These are phyloP conservation scores for Leccinum subtestaceum DNA, from an alignment of 768 basidiomycete species.

Conservation along the genomic window DNA sequence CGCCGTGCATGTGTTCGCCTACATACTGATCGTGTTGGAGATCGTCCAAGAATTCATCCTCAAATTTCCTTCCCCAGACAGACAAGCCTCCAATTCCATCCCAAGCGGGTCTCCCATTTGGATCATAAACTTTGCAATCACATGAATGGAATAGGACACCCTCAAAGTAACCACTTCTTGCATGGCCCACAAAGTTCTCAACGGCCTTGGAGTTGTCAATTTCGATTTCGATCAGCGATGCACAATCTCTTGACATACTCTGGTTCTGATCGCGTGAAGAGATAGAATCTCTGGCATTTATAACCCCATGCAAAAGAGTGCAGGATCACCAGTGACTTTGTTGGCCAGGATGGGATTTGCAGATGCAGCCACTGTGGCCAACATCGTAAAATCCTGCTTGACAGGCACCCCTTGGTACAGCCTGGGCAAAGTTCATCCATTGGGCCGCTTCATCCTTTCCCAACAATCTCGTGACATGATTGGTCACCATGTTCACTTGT, in stretches of 20 bases:
- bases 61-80: slow-evolving; percentile 88
- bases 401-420: slow-evolving; percentile 95
- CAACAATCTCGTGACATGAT: slow-evolving; percentile 81
- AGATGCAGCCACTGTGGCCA: slow-evolving; percentile 88
- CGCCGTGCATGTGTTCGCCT: neutral
- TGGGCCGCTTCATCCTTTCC: slow-evolving; percentile 94
- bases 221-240: neutral
- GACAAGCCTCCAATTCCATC: slow-evolving; percentile 91
- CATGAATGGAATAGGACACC: slow-evolving; percentile 90
- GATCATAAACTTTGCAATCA: slow-evolving; percentile 98
- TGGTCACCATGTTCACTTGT: slow-evolving; percentile 94
- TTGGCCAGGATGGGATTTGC: slow-evolving; percentile 92
- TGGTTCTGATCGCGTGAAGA: slow-evolving; percentile 89
- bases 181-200: slow-evolving; percentile 95
- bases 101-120: slow-evolving; percentile 91
- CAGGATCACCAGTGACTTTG: slow-evolving; percentile 83
- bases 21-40: slow-evolving; percentile 84
- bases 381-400: slow-evolving; percentile 80
- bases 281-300: slow-evolving; percentile 89
- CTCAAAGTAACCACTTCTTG: slow-evolving; percentile 88
- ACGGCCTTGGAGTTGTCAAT: slow-evolving; percentile 60
- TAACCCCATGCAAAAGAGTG: slow-evolving; percentile 91
- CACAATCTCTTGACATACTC: slow-evolving; percentile 56
- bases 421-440: slow-evolving; percentile 79
- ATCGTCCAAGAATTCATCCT: slow-evolving; percentile 90